Base-by-base conservation (phyloP, 2,329 filamentous ascomycete genomes). In the Aspergillus eucalypticola region DNA sequence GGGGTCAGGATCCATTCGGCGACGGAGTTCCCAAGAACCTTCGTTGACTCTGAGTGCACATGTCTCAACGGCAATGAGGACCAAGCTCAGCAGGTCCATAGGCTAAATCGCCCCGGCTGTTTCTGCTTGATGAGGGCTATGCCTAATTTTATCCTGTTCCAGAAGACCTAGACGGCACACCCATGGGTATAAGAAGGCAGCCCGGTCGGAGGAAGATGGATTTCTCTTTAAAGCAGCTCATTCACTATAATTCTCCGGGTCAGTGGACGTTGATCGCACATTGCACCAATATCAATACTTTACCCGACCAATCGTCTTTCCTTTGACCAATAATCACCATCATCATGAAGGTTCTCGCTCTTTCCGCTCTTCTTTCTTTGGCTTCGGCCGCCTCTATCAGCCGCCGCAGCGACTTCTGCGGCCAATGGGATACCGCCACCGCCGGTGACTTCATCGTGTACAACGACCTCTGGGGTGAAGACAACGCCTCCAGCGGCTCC, bases 401-500 rank as follows among this genome's bases (percentile, higher is more conserved):
- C 48, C 69, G 71, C 38, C 68, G 71, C n/a, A 60, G 67, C n/a
- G 67, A 74, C 55, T 69, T 70, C 66, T 82, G 80, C 60, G 79
- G 73, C 15, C 71, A 78, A 61, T 82, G 70, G 62, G 79, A 69
- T 41, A 73, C 75, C 5, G 58, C 72, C 13, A 65, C 69, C 1
- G 75, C 74, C 0, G 78, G 76, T 35, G 73, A 71, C 42, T 84
- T 80, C 70, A 83, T 75, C 49, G 66, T 84, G 57, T 84, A 83
- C 73, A 82, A 84, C 68, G 79, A 84, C 72, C 80, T 83, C 64
- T 84, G 82, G 82, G 81, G 81, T 25, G 54, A 73, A 48, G 67
- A 61, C 13, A 59, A 75, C 23, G 77, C 75, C 17, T 61, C 66
- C 25, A 66, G 62, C 46, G 79, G 79, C 58, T 72, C 64, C 41